Evolutionary conservation across 805 yeast genomes (phyloP).

Genomic region (Candida yuanshanica): DNA sequence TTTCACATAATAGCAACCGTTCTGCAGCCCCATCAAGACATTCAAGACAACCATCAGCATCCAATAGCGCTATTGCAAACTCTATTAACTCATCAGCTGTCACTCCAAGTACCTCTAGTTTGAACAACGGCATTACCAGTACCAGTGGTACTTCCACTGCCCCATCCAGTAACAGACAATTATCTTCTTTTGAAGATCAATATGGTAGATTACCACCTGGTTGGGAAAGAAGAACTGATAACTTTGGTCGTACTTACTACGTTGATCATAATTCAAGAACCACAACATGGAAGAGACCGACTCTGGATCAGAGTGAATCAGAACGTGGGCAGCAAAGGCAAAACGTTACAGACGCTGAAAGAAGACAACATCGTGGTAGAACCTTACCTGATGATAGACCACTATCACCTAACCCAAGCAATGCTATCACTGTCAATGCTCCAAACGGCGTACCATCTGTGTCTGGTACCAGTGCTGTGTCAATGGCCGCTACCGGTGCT

Average conservation of each 20-base stretch:
- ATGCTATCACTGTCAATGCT: conserved; percentile 40
- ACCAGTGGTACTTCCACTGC: conserved; percentile 20
- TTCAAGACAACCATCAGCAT: conserved; percentile 18
- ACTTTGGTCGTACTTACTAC: conserved; percentile 94
- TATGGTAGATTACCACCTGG: conserved; percentile 96
- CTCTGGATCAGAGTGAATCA: conserved; percentile 69
- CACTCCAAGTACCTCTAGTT: conserved; percentile 6
- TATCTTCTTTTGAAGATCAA: conserved; percentile 95
- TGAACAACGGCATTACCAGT: neutral
- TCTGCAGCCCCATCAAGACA: conserved; percentile 15
- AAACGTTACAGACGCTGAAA: conserved; percentile 74
- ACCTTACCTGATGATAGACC: conserved; percentile 69
- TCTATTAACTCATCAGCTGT: conserved; percentile 12
- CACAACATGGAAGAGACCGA: conserved; percentile 98
- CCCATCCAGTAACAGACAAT: conserved; percentile 44
- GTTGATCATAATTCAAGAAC: conserved; percentile 97
- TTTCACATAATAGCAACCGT: conserved; percentile 40
- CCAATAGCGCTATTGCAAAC: conserved; percentile 19
- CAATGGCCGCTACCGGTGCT: conserved; percentile 66
- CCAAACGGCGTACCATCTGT: conserved; percentile 39
- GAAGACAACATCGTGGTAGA: conserved; percentile 86
- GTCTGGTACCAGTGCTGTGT: conserved; percentile 54
- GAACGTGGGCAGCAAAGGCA: conserved; percentile 56
- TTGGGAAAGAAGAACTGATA: conserved; percentile 98
- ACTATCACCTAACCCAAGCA: conserved; percentile 23